These are phyloP conservation scores for Termitomyces sp. DNA, from an alignment of 768 basidiomycete genomes.

Conservation along the genomic window DNA sequence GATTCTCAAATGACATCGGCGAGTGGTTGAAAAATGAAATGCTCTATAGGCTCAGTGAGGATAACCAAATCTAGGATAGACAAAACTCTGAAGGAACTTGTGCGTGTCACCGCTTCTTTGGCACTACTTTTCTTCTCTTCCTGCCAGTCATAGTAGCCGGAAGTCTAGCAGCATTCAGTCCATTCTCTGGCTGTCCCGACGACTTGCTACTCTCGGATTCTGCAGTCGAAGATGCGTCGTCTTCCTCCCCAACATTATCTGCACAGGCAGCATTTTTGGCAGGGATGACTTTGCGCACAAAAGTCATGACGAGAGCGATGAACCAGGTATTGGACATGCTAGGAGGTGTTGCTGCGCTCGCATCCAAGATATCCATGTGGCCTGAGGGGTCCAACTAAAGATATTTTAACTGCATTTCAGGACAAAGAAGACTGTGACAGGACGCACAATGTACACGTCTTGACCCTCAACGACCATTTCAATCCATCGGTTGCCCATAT, in stretches of 20 bases:
- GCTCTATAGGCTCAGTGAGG: neutral
- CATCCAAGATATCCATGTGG: slow-evolving; percentile 53
- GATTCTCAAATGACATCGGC: neutral
- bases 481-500: slow-evolving; percentile 50
- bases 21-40: neutral
- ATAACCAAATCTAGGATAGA: slow-evolving; percentile 33
- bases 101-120: slow-evolving; percentile 46
- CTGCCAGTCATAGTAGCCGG: slow-evolving; percentile 57
- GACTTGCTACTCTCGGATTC: slow-evolving; percentile 43
- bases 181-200: slow-evolving; percentile 30
- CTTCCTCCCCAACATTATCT: slow-evolving; percentile 22
- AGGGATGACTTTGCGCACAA: slow-evolving; percentile 26
- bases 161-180: slow-evolving; percentile 23
- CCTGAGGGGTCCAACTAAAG: slow-evolving; percentile 60
- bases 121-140: slow-evolving; percentile 53
- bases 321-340: slow-evolving; percentile 70
- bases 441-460: slow-evolving; percentile 71
- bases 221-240: slow-evolving; percentile 37
- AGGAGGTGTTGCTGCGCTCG: slow-evolving; percentile 55
- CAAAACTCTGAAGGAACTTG: slow-evolving; percentile 14
- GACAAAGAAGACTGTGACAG: neutral
- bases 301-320: slow-evolving; percentile 38
- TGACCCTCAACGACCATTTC: slow-evolving; percentile 82
- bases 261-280: slow-evolving; percentile 16
- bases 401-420: neutral